Base-by-base conservation (phyloP, 2,329 filamentous ascomycete genomes). In the Clonostachys solani region DNA sequence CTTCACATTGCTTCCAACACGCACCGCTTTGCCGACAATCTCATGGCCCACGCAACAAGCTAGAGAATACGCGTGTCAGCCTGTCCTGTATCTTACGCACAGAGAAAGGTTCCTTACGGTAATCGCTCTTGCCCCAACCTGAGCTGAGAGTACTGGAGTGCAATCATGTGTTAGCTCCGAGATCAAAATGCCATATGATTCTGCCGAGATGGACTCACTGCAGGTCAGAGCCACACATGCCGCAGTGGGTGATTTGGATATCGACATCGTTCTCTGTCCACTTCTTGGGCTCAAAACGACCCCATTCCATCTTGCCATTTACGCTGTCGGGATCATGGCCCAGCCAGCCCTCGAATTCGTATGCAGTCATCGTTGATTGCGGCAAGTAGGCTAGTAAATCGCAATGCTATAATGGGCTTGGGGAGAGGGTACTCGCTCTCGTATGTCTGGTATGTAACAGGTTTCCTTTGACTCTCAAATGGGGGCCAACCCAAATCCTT, bases 211-310 rank as follows among this genome's bases (percentile, higher is more conserved):
- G 8, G 3, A 29, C 23, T 8, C 23, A 74, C 66, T 84, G 80
- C 44, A 83, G 47, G 55, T 84, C 81, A 3, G 73, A 76, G 37
- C 78, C 81, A 61, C 82, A 86, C 58, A 86, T 73, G 49, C 82
- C 82, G 59, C 81, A 85, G 66, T 85, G 81, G 2, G 78, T 75
- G 56, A 86, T 66, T 60, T 79, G 68, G 56, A 86, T 81, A 60
- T 86, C 83, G 49, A 86, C 67, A 52, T 85, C 80, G 46, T 73
- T 75, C 59, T 84, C 81, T 42, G 78, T 74, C 78, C 80, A 84
- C 42, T 68, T 66, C 70, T 85, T 85, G 46, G 81, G 81, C 63
- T 80, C 69, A 50, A 77, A 84, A 47, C 74, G 59, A 40, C 64
- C 67, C 74, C 74, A 78, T 49, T 65, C 57, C 74, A 78, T 77